Evolutionary conservation across 768 basidiomycete genomes (phyloP), one percentile per base, ranked within the genome.

Genomic region (Suillus plorans): DNA sequence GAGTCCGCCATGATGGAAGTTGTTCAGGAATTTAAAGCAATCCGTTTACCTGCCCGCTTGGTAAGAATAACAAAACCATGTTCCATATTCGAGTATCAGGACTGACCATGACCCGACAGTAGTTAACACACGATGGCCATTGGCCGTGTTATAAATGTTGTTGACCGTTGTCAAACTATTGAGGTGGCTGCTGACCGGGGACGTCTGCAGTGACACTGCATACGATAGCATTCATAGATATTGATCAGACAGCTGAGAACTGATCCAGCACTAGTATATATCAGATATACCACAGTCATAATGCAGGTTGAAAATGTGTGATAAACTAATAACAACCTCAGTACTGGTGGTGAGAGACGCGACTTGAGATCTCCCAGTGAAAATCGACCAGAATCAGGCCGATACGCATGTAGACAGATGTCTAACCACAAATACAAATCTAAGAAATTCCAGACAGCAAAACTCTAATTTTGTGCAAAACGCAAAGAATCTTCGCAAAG

Each of bases 11-110:
- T 73, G 65, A 71, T 66, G 61, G 55, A 58, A 10, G 64, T 41
- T 44, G 61, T 69, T 44, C 63, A 67, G 9, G 64, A 63, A 36
- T 73, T 73, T 61, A 73, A 74, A 62, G 63, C 67, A 28, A 69
- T 73, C 58, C 63, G 64, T 31, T 62, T 66, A 50, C 10, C 39
- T 44, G 31, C 55, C 18, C 58, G 41, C 42, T 28, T 59, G 58
- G 58, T 41, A 42, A 59, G 58, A 22, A 41, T 18, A 58, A 41
- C 25, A 22, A 14, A 62, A 62, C 5, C 31, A 31, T 31, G 6
- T 31, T 31, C 22, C 13, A 36, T 18, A 14, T 59, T 36, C 14
- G 34, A 60, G 37, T 62, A n/a, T 39, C 14, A 25, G 31, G 2
- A 60, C 61, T 62, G 18, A 55, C 49, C 13, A n/a, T n/a, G 53